Conservation (phyloP, 805 yeast species). For the Kodamaea leandrae region DNA sequence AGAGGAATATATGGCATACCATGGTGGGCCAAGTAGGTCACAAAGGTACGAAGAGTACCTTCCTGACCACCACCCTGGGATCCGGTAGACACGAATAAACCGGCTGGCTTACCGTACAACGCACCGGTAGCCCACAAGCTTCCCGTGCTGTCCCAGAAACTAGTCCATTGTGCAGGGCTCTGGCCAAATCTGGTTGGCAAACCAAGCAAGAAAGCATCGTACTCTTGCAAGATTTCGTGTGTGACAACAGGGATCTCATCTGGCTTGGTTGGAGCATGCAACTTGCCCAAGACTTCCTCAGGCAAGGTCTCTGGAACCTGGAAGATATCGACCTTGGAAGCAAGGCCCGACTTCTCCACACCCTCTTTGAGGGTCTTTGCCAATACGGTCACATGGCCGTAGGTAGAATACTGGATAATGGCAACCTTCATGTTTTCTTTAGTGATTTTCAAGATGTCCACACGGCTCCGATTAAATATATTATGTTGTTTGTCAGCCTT, state of each 20-base stretch:
- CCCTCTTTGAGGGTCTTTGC: conserved; percentile 73
- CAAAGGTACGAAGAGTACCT: conserved; percentile 55
- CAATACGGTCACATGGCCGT: conserved; percentile 70
- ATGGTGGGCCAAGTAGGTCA: conserved; percentile 67
- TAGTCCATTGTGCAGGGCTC: conserved; percentile 71
- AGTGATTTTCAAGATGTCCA: background rate
- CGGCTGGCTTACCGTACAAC: conserved; percentile 70
- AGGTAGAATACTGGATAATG: conserved; percentile 75
- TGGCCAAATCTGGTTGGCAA: conserved; percentile 78
- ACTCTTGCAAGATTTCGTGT: conserved; percentile 50
- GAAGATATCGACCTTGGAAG: conserved; percentile 62
- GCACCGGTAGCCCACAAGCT: conserved; percentile 72
- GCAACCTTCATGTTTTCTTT: conserved; percentile 57
- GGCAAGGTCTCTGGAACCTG: conserved; percentile 80
- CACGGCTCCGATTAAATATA: background rate
- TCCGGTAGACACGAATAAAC: conserved; percentile 69
- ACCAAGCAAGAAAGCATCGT: conserved; percentile 77
- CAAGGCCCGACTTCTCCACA: conserved; percentile 59
- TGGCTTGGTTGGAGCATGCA: conserved; percentile 70
- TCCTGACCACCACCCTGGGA: conserved; percentile 81
- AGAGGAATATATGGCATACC: conserved; percentile 76
- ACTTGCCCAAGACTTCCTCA: conserved; percentile 53
- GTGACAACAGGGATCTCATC: conserved; percentile 55
- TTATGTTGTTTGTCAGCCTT: too few relatives aligned
- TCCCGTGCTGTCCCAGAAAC: conserved; percentile 78